Evolutionary conservation across 352 stramenopile genomes (phyloP).

Genomic region (Phytopythium cucurbitacearum): DNA sequence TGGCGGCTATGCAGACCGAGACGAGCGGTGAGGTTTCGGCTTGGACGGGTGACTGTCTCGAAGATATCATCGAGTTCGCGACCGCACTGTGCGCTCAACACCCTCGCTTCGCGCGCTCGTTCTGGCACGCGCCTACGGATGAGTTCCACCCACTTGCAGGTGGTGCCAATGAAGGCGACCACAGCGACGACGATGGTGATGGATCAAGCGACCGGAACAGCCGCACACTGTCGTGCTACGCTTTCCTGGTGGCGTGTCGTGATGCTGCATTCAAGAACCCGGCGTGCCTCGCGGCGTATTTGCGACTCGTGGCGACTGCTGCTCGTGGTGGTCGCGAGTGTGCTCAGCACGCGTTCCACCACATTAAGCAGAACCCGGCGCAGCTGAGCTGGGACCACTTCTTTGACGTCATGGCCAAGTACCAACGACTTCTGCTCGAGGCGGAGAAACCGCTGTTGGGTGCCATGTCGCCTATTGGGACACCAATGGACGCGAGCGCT

Average conservation of each 20-base stretch:
- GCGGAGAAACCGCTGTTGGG: constrained; percentile 33
- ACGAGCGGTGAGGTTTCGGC: constrained; percentile 43
- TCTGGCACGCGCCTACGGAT: constrained; percentile 45
- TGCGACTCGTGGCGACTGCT: constrained; percentile 65
- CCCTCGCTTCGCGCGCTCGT: constrained; percentile 48
- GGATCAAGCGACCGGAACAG: constrained; percentile 1
- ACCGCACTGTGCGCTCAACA: constrained; percentile 56
- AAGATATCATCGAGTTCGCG: constrained; percentile 76
- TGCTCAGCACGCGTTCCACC: constrained; percentile 74
- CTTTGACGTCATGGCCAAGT: constrained; percentile 82
- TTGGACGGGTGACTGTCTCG: constrained; percentile 73
- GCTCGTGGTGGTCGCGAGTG: constrained; percentile 56
- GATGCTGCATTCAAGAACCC: constrained; percentile 77
- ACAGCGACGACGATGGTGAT: neutral
- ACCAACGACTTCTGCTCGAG: constrained; percentile 72
- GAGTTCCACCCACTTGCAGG: constrained; percentile 15
- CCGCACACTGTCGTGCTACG: constrained; percentile 37
- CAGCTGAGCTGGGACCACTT: constrained; percentile 84
- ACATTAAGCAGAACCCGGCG: constrained; percentile 82
- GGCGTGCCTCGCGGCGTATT: constrained; percentile 65
- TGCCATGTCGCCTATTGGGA: neutral
- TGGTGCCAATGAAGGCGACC: constrained; percentile 1
- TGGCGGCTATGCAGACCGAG: constrained; percentile 66
- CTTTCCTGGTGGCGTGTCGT: constrained; percentile 63
- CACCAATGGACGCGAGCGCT: neutral